Evolutionary conservation across 352 stramenopile genomes (phyloP).

Genomic region (Globisporangium radiosum): DNA sequence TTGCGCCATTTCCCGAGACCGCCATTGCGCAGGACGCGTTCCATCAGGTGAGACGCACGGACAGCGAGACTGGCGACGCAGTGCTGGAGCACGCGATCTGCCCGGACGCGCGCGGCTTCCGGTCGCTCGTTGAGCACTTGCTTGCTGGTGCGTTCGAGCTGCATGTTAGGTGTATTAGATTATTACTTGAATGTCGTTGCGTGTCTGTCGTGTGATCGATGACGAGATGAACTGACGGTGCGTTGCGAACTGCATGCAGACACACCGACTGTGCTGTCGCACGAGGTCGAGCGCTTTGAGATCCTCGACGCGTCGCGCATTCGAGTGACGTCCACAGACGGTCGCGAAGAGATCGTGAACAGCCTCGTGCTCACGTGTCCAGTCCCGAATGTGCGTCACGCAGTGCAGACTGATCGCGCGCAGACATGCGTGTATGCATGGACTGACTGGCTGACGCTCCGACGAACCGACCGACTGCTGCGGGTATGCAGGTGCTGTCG

Average conservation of each 20-base stretch:
- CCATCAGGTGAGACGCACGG: conserved; percentile 13
- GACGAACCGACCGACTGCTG: background rate
- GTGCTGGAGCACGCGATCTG: conserved; percentile 34
- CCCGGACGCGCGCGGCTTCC: conserved; percentile 37
- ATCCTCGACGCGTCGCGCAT: conserved; percentile 43
- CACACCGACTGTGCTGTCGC: conserved; percentile 31
- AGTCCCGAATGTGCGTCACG: conserved; percentile 32
- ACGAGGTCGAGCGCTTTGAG: conserved; percentile 43
- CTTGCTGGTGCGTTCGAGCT: conserved; percentile 20
- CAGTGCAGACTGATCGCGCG: too few relatives aligned
- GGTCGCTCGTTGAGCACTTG: conserved; percentile 44
- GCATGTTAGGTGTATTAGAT: background rate
- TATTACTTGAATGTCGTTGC: background rate
- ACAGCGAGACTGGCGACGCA: conserved; percentile 6
- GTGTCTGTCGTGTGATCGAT: background rate
- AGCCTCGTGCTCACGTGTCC: conserved; percentile 66
- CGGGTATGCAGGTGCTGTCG: conserved; percentile 23
- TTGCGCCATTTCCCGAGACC: conserved; percentile 38
- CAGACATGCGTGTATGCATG: background rate
- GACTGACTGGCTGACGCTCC: background rate
- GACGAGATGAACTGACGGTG: background rate
- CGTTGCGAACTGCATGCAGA: conserved; percentile 14
- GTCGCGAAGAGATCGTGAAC: conserved; percentile 47
- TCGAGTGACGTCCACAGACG: conserved; percentile 31
- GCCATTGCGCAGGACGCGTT: conserved; percentile 45